Evolutionary conservation across 2,329 filamentous ascomycete genomes (phyloP), one percentile per base, ranked within the genome.

Genomic region (Curvularia spicifera): DNA sequence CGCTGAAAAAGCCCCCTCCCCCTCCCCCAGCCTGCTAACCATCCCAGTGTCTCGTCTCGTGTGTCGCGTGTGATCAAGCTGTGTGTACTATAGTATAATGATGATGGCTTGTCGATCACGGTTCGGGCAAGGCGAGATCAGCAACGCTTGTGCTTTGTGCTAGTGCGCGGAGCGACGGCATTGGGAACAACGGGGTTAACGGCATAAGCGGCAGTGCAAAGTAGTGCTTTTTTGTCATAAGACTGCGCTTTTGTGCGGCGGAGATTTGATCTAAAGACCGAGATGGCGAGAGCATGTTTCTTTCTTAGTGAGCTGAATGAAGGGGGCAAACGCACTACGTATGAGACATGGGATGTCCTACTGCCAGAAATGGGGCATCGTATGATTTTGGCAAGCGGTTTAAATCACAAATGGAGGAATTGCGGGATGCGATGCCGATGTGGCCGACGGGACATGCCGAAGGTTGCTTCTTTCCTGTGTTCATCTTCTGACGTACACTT

Each of bases 51-150:
- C 28, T 31, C 28, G 28, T 28, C 4, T 31, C 28, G 24, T 6
- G 24, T 26, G 24, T 45, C 15, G 31, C 13, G 31, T 33, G 31
- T 33, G 28, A 31, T 4, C 6, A 31, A 24, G 13, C 15, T 28
- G 22, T 28, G 13, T 9, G 12, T n/a, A 10, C 13, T 18, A 18
- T 18, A 18, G 18, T 18, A 18, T 18, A 18, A 15, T n/a, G 28
- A 31, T 9, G 28, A 31, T 18, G 43, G 12, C 6, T 37, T 18
- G 46, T 49, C 31, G 46, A 39, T 39, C 46, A 22, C 33, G 33
- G 46, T 39, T 39, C 46, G 46, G 46, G 20, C 46, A 39, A 33
- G n/a, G 46, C 46, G 33, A 39, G 31, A 37, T 49, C 29, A 49
- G 33, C 46, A 5, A 20, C 7, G 28, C 28, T 31, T 31, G 28